Conservation (phyloP, 2,329 filamentous ascomycete species). For the Pseudogymnoascus sp. region DNA sequence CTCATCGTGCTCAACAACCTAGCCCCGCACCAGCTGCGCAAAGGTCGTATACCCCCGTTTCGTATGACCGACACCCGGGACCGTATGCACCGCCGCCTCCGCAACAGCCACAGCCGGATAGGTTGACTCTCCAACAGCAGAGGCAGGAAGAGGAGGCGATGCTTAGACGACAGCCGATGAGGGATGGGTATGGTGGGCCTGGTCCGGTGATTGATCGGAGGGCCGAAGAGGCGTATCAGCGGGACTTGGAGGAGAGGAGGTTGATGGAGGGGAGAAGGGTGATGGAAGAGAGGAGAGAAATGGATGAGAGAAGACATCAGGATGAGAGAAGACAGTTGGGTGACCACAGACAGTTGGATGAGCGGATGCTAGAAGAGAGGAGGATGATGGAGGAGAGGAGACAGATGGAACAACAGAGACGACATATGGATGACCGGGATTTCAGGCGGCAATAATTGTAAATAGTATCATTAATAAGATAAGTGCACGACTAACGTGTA, state of each 20-base stretch:
- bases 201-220: background rate
- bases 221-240: background rate
- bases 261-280: background rate
- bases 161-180: background rate
- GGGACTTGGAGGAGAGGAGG: background rate
- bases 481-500: constrained; percentile 2
- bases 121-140: background rate
- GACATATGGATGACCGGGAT: constrained; percentile 1
- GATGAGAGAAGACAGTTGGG: background rate
- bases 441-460: constrained; percentile 8
- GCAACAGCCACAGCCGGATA: background rate
- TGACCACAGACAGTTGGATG: background rate
- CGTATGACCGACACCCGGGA: background rate
- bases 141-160: background rate
- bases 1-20: background rate
- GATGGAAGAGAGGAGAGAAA: background rate
- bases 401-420: background rate
- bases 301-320: background rate
- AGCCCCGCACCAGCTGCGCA: constrained; percentile 1
- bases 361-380: background rate
- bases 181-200: constrained; percentile 1
- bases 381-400: constrained; percentile 8
- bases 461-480: constrained; percentile 7
- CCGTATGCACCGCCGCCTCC: background rate
- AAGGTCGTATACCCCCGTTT: background rate